phyloP scores from a whole-genome alignment of 169 alveolate genomes.

The Plasmodium vinckei region DNA sequence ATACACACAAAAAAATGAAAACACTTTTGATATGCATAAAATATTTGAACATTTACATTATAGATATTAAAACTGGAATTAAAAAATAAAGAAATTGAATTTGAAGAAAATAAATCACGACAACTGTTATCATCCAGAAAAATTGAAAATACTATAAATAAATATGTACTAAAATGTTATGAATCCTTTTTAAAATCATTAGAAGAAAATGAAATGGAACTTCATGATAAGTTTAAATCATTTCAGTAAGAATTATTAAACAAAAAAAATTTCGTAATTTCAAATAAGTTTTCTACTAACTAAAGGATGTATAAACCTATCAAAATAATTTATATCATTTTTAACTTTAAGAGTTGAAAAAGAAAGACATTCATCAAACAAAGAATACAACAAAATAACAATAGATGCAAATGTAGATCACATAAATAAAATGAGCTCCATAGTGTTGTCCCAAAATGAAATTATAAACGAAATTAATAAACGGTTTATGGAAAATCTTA shows the following conservation, averaged over 20 bases:
- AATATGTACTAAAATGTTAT: constrained; percentile 52
- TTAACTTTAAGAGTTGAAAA: constrained; percentile 27
- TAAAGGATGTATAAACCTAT: too few relatives aligned
- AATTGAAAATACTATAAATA: constrained; percentile 55
- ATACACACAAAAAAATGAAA: not conserved
- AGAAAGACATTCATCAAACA: constrained; percentile 19
- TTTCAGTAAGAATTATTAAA: constrained; percentile 9
- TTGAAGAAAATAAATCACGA: constrained; percentile 48
- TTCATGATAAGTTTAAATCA: constrained; percentile 4
- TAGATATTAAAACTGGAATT: constrained; percentile 50
- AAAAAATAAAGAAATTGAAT: constrained; percentile 65
- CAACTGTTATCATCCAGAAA: constrained; percentile 41
- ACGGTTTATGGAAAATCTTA: constrained; percentile 21
- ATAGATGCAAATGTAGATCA: constrained; percentile 28
- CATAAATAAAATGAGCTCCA: constrained; percentile 44
- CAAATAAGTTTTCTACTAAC: too few relatives aligned
- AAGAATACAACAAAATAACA: constrained; percentile 32
- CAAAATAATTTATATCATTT: too few relatives aligned
- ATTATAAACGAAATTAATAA: constrained; percentile 42
- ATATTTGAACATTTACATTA: too few relatives aligned
- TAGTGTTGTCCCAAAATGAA: constrained; percentile 48
- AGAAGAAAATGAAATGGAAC: constrained; percentile 29
- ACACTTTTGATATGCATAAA: too few relatives aligned
- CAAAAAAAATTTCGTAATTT: too few relatives aligned
- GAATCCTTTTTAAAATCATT: constrained; percentile 33